Evolutionary conservation across 2,329 filamentous ascomycete species (phyloP), one percentile per base, ranked within the genome.

Genomic region (Aspergillus fischeri): DNA sequence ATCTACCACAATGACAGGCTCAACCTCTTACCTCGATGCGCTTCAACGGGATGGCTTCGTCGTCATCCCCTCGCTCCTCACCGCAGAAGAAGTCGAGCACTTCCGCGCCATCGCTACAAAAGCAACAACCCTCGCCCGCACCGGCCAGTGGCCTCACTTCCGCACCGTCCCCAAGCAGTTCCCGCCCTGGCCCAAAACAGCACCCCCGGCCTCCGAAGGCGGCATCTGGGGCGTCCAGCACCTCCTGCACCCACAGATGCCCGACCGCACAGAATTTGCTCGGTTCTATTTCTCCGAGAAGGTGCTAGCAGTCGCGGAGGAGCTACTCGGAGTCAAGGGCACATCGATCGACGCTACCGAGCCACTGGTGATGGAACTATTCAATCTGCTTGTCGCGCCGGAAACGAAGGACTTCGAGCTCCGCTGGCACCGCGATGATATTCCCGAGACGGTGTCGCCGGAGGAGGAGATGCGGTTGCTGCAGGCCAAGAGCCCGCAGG

Each of bases 151-250:
- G 91, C 90, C 90, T 3, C 83, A 89, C 74, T 86, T 95, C 67
- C 88, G 91, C 62, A 93, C 90, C 0, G 83, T 94, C 2, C 90
- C 90, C 54, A 95, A 95, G 74, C 91, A 96, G 75, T 96, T 96
- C 76, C 92, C 91, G 0, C 92, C 92, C 0, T 96, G 91, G 91
- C 78, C 83, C 4, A 79, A 79, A n/a, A 78, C 80, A 51, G 77
- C 80, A 1, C 77, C 79, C 0, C 74, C 77, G 1, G 72, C 73
- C 41, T 70, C 70, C 0, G 73, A 78, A 51, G 75, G 80, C 52
- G 90, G 90, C 21, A 95, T 96, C 73, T 96, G 91, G 92, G 91
- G 91, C 61, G 88, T 95, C 2, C 91, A 96, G 78, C 89, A 92
- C 73, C 81, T 96, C 4, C 80, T 96, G 67, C 87, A 92, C 72